Percentiles rank a stretch among this genome's conserved stretches.
Evolutionary conservation across 2,329 filamentous ascomycete genomes (phyloP).

Genomic region (Epicoccum sorghinum): DNA sequence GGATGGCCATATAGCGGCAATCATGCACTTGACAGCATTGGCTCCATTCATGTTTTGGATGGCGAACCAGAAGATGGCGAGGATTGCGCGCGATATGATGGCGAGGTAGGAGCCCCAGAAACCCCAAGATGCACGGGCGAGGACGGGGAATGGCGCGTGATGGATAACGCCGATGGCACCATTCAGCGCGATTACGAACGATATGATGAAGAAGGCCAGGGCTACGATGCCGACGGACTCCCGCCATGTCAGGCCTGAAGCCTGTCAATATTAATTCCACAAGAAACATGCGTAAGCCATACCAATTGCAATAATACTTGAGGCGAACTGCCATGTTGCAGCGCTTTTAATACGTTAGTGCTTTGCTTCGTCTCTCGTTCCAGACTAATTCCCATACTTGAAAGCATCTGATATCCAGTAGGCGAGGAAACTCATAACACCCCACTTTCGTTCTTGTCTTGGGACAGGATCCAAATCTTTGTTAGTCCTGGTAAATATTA

Average conservation of each 20-base stretch:
- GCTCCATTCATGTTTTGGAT: conserved; percentile 70
- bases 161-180: conserved; percentile 57
- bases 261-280: neutral
- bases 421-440: conserved; percentile 53
- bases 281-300: neutral
- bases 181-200: conserved; percentile 66
- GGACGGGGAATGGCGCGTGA: conserved; percentile 63
- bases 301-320: conserved; percentile 48
- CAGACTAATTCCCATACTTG: conserved; percentile 42
- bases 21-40: conserved; percentile 58
- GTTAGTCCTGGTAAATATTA: conserved; percentile 48
- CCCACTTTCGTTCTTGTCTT: conserved; percentile 53
- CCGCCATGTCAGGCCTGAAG: conserved; percentile 58
- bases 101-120: conserved; percentile 64
- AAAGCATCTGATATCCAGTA: conserved; percentile 62
- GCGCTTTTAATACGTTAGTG: conserved; percentile 32
- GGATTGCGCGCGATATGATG: conserved; percentile 59
- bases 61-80: conserved; percentile 68
- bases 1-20: conserved; percentile 64
- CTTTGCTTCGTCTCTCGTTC: neutral
- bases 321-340: conserved; percentile 60
- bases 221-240: conserved; percentile 62
- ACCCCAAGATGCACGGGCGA: conserved; percentile 62
- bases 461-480: conserved; percentile 59
- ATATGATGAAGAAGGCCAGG: conserved; percentile 59